Evolutionary conservation across 2,329 filamentous ascomycete genomes (phyloP), one percentile per base, ranked within the genome.

Genomic region (Trichophyton schoenleinii): DNA sequence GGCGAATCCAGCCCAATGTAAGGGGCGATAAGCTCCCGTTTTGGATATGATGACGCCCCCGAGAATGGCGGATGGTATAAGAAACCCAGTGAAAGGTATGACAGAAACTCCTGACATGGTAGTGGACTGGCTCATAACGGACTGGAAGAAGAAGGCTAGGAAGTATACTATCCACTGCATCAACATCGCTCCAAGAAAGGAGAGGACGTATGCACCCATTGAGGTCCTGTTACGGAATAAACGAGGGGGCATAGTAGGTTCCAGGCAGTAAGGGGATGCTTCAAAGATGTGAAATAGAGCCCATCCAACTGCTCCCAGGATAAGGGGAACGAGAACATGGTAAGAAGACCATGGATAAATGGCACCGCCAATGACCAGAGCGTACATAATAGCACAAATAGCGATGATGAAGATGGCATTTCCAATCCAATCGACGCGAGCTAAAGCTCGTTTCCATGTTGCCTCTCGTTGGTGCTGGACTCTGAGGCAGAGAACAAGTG

Each of bases 61-160:
- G 3, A 73, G 44, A 31, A 72, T 68, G 0, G 68, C 71, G 3
- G 65, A 63, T 0, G 71, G 67, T 0, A 69, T 61, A 0, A 66
- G 59, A 0, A 67, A 63, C 4, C 70, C 59, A 1, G 68, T 65
- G 3, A 64, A 67, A 13, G 73, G 69, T 5, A 74, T 64, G 3
- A 73, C 64, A 1, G 65, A 59, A 1, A 74, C 64, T 1, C 72
- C 70, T 1, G 74, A 70, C 0, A 69, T 63, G 0, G 68, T 64
- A 0, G 78, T 72, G 0, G 69, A 67, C 2, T 70, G 68, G 0
- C 67, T 58, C 3, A 68, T 66, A 0, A 80, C 74, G 0, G 70
- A 70, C 60, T 80, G 76, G 65, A 79, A 78, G 64, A 78, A 80
- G 6, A 80, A 65, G 0, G 78, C 76, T 0, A 79, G 61, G 64